Base-by-base conservation (phyloP, 2,329 filamentous ascomycete genomes). In the Rosellinia necatrix region DNA sequence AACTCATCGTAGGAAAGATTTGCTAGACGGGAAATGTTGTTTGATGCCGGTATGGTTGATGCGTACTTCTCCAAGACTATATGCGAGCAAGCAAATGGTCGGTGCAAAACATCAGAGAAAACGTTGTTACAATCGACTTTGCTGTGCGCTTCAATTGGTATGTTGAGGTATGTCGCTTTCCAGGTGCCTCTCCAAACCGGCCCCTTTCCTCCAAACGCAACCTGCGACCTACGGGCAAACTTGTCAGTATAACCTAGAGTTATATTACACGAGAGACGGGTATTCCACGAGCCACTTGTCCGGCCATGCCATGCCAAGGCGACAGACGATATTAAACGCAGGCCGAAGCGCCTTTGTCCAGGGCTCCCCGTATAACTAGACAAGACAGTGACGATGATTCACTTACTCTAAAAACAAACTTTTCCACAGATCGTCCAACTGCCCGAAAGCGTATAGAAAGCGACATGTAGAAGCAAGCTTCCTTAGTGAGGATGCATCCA, bases 361-460 rank as follows among this genome's bases (percentile, higher is more conserved):
- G 12, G 24, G n/a, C 9, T 34, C 51, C 25, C 27, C 8, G 25
- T 43, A 13, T n/a, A n/a, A n/a, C 37, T 10, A 10, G 22, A 35
- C 27, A 59, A 56, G 27, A 56, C 32, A 48, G 44, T 48, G 54
- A 48, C 24, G 35, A 17, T 19, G 29, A 42, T 44, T 54, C 56
- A 86, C 91, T 84, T 86, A 96, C 92, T 85, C 83, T 61, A 96
- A 80, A 67, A 93, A 96, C 17, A 96, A 73, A 15, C 86, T 74
- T 73, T 94, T 92, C 93, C 93, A 97, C 30, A 97, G 72, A 66
- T 97, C 93, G 62, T 97, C 93, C 43, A 85, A 85, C 46, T 87
- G 81, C 51, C 88, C 89, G 70, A 93, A 96, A 1, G 92, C 92
- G 78, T 92, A 93, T 13, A 97, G 75, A 49, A 90, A 92, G 71